Evolutionary conservation across 2,329 filamentous ascomycete species (phyloP).

Genomic region (Colletotrichum abscissum): DNA sequence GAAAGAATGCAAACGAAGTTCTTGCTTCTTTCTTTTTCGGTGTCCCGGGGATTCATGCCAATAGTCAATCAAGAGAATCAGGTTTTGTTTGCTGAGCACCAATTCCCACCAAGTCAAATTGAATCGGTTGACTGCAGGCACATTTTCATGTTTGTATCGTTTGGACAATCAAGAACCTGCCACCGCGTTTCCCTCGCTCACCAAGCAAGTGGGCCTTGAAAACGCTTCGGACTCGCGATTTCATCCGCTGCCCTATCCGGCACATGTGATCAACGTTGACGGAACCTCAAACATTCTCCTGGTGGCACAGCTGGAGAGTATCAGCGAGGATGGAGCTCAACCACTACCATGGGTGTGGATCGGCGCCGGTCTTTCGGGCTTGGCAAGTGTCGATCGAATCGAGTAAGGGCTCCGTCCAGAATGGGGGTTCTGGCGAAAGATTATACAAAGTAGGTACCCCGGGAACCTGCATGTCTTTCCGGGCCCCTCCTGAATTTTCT

Average conservation of each 20-base stretch:
- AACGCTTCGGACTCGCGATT: not conserved
- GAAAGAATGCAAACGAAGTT: not conserved
- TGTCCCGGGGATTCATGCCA: not conserved
- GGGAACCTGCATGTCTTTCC: not conserved
- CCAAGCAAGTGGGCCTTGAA: not conserved
- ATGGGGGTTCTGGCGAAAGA: not conserved
- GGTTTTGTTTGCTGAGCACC: not conserved
- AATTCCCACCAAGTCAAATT: not conserved
- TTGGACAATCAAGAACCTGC: not conserved
- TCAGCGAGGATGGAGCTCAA: constrained; percentile 5
- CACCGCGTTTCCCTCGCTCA: not conserved
- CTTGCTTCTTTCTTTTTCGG: not conserved
- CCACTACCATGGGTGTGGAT: constrained; percentile 6
- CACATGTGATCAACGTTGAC: not conserved
- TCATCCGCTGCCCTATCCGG: not conserved
- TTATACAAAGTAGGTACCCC: not conserved
- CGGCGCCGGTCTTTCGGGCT: not conserved
- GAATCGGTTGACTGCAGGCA: not conserved
- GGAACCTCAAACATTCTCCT: constrained; percentile 2
- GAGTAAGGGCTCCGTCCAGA: constrained; percentile 19
- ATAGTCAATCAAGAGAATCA: not conserved
- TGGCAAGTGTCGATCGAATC: not conserved
- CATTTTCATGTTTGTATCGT: no score
- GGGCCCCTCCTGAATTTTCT: not conserved
- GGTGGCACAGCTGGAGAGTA: constrained; percentile 4